phyloP scores from a whole-genome alignment of 2,329 filamentous ascomycete species.

The Myrmaecium sp. region DNA sequence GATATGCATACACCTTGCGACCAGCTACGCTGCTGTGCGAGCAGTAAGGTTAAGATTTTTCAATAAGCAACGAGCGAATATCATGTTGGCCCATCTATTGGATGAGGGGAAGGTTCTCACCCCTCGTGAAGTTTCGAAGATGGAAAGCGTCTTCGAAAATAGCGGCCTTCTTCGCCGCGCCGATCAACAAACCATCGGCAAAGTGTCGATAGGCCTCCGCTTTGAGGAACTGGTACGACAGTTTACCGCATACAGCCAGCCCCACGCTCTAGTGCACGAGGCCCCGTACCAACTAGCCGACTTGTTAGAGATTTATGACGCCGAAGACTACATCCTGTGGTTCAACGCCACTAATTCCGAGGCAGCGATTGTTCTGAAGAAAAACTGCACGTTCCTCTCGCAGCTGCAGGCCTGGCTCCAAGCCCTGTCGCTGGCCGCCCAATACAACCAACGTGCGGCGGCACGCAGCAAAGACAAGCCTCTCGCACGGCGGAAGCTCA shows the following conservation, averaged over 20 bases:
- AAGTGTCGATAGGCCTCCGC: slow-evolving; percentile 36
- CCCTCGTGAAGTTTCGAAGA: slow-evolving; percentile 45
- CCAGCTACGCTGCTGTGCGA: slow-evolving; percentile 74
- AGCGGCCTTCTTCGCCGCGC: slow-evolving; percentile 44
- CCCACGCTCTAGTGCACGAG: slow-evolving; percentile 1
- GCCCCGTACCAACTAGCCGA: slow-evolving; percentile 22
- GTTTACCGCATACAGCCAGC: slow-evolving; percentile 5
- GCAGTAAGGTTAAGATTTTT: slow-evolving; percentile 69
- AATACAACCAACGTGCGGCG: neutral
- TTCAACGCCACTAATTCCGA: slow-evolving; percentile 25
- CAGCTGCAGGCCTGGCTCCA: slow-evolving; percentile 48
- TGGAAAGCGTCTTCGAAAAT: slow-evolving; percentile 40
- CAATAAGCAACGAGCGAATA: slow-evolving; percentile 71
- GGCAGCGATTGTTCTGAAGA: slow-evolving; percentile 47
- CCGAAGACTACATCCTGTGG: slow-evolving; percentile 46
- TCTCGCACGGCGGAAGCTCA: slow-evolving; percentile 1
- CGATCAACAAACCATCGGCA: slow-evolving; percentile 30
- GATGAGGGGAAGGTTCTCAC: slow-evolving; percentile 32
- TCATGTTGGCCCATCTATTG: slow-evolving; percentile 48
- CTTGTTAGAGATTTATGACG: slow-evolving; percentile 33
- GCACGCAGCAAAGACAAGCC: neutral
- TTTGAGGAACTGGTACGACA: slow-evolving; percentile 19
- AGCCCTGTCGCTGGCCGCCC: slow-evolving; percentile 31
- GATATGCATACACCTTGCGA: slow-evolving; percentile 59
- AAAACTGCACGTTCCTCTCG: slow-evolving; percentile 29